phyloP scores from a whole-genome alignment of 2,329 filamentous ascomycete species.

The Colletotrichum melonis region DNA sequence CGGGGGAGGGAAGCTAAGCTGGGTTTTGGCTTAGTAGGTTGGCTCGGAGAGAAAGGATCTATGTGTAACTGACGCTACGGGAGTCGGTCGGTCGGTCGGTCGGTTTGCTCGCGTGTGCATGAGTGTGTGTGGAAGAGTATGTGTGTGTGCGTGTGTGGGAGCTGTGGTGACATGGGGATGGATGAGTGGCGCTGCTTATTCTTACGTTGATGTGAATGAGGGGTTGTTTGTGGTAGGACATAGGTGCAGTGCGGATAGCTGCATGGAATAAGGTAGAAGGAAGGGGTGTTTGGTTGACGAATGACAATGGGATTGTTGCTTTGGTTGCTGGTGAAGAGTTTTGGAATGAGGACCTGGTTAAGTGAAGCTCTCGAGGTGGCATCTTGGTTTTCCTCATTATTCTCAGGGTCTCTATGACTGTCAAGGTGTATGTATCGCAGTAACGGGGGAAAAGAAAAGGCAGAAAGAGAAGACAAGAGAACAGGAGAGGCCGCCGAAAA shows the following conservation, averaged over 20 bases:
- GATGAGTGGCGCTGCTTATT: not conserved
- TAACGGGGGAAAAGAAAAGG: not conserved
- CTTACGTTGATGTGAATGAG: not conserved
- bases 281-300: too few species aligned
- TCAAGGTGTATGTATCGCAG: too few species aligned
- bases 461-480: not conserved
- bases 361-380: not conserved
- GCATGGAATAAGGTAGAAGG: not conserved
- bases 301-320: not conserved
- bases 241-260: not conserved
- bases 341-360: not conserved
- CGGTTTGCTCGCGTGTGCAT: too few species aligned
- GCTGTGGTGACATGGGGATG: not conserved
- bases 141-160: not conserved
- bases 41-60: slow-evolving; percentile 12
- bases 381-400: not conserved
- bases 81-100: not conserved
- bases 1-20: not conserved
- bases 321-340: not conserved
- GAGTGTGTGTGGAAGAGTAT: not conserved
- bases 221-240: not conserved
- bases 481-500: not conserved
- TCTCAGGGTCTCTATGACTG: too few species aligned
- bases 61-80: slow-evolving; percentile 31
- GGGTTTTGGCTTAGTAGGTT: not conserved